Evolutionary conservation across 768 basidiomycete genomes (phyloP).

Genomic region (Exidia glandulosa): DNA sequence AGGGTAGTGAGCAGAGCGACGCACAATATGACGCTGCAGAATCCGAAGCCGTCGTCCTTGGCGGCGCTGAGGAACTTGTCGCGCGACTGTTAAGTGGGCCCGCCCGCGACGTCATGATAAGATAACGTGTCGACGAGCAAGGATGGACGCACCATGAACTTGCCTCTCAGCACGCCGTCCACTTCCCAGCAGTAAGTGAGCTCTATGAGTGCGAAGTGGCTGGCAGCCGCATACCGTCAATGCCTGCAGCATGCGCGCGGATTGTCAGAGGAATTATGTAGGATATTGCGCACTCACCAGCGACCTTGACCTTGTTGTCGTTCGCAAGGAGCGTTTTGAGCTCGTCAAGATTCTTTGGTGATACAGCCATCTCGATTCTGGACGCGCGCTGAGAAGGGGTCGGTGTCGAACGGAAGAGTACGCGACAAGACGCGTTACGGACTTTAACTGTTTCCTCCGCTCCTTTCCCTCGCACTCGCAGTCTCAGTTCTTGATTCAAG

Average conservation of each 20-base stretch:
- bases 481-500: too few relatives aligned
- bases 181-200: conserved; percentile 33
- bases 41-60: conserved; percentile 71
- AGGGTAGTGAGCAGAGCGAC: conserved; percentile 15
- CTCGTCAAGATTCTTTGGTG: conserved; percentile 41
- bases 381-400: too few relatives aligned
- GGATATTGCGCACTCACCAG: conserved; percentile 48
- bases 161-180: conserved; percentile 91
- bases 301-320: conserved; percentile 87
- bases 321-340: conserved; percentile 39
- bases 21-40: conserved; percentile 88
- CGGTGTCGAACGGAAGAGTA: too few relatives aligned
- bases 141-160: conserved; percentile 58
- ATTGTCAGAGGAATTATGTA: background rate
- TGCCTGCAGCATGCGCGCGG: conserved; percentile 22
- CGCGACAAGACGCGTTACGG: too few relatives aligned
- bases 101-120: conserved; percentile 2
- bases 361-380: too few relatives aligned
- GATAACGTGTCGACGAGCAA: background rate
- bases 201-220: background rate
- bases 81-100: conserved; percentile 68
- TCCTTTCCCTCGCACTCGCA: too few relatives aligned
- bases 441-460: too few relatives aligned
- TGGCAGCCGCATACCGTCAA: conserved; percentile 49
- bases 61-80: conserved; percentile 80